These are phyloP conservation scores for Colletotrichum sp. DNA, from an alignment of 2,329 filamentous ascomycete genomes.

Conservation along the genomic window DNA sequence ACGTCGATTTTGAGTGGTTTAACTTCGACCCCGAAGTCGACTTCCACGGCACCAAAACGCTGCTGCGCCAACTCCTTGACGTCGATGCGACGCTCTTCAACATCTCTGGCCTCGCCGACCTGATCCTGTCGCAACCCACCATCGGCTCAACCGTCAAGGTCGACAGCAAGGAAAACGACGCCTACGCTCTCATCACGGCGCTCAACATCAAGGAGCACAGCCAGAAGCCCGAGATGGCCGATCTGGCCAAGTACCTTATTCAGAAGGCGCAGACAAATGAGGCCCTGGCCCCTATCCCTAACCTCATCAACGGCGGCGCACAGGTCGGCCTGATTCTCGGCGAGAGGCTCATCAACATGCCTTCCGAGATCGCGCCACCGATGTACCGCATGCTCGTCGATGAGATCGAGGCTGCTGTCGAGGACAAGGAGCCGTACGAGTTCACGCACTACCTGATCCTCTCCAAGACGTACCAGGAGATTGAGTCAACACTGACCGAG, in stretches of 20 bases:
- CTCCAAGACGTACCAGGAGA: slow-evolving; percentile 91
- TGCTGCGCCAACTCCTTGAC: slow-evolving; percentile 91
- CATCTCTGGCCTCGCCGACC: slow-evolving; percentile 82
- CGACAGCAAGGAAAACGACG: slow-evolving; percentile 91
- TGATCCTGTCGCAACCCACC: slow-evolving; percentile 84
- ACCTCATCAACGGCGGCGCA: slow-evolving; percentile 57
- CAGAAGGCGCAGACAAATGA: slow-evolving; percentile 58
- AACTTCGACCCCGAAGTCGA: slow-evolving; percentile 89
- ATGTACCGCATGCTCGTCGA: slow-evolving; percentile 95
- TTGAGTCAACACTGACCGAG: slow-evolving; percentile 77
- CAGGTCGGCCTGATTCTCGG: slow-evolving; percentile 88
- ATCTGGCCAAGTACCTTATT: slow-evolving; percentile 74
- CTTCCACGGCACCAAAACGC: slow-evolving; percentile 91
- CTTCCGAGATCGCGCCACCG: slow-evolving; percentile 88
- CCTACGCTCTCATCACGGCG: slow-evolving; percentile 90
- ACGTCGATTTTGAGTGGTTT: slow-evolving; percentile 99
- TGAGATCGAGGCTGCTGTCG: slow-evolving; percentile 85
- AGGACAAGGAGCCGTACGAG: slow-evolving; percentile 89
- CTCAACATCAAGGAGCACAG: slow-evolving; percentile 83
- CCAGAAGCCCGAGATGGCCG: slow-evolving; percentile 73
- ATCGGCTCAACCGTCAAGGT: slow-evolving; percentile 96
- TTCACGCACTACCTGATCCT: slow-evolving; percentile 94
- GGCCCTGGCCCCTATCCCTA: slow-evolving; percentile 58
- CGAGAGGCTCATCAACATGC: slow-evolving; percentile 95
- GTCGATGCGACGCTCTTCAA: slow-evolving; percentile 86